Base-by-base conservation (phyloP, 345 rosid species). In the Salix arbutifolia region DNA sequence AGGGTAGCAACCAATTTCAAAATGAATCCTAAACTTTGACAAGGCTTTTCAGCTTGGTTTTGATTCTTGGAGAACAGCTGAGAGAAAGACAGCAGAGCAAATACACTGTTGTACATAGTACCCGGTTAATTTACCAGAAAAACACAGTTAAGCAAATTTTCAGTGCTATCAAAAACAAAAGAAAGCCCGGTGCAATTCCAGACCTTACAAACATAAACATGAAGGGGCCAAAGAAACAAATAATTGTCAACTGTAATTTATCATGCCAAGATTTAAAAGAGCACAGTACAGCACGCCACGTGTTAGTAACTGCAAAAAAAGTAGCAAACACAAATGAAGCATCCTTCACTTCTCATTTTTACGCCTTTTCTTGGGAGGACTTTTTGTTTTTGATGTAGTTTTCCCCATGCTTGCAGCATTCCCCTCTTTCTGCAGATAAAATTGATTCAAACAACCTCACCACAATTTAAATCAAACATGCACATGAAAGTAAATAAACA, bases 321-420 rank as follows among this genome's bases (percentile, higher is more conserved):
- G 10, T 38, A 58, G 50, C 40, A 71, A 67, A 70, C 72, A 67
- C 42, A 30, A 31, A 21, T 18, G 19, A 14, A 42, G 9, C 62
- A 37, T 60, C 14, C 50, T 74, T 83, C 74, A 80, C 18, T 66
- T 65, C 73, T 82, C 83, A 71, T 58, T 75, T 82, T 80, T 84
- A 13, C 71, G 89, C 60, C 83, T 79, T 72, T 79, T 88, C 84
- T 86, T 87, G 71, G 84, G 76, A 52, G 82, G 83, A 69, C 48
- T 31, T 75, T 42, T 70, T 6, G 67, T 72, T 17, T 76, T 33
- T 60, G 65, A 67, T 75, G 21, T 75, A 21, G 75, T 72, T 65
- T 81, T 83, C 79, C 82, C 86, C 18, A 21, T 28, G 35, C 2
- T 73, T 28, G 71, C 40, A 31, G 58, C 60, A 67, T 80, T 78